Percentiles rank a stretch among this genome's conserved stretches.
phyloP scores from a whole-genome alignment of 2,329 filamentous ascomycete species.

The Penicillium paneum region DNA sequence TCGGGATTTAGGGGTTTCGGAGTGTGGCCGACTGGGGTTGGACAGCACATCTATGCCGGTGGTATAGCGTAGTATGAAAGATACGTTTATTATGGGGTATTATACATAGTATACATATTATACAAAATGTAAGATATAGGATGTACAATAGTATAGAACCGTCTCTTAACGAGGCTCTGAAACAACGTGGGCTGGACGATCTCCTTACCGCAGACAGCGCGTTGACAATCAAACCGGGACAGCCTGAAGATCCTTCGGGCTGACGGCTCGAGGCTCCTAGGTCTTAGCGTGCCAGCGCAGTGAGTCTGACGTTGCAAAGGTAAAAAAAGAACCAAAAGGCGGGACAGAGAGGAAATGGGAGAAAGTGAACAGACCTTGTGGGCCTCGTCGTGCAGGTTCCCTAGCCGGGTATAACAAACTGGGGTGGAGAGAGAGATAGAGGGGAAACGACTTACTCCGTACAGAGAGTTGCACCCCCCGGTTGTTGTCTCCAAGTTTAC shows the following conservation, averaged over 20 bases:
- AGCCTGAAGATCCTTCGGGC: constrained; percentile 5
- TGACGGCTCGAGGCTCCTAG: constrained; percentile 1
- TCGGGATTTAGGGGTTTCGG: constrained; percentile 1
- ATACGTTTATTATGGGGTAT: not conserved
- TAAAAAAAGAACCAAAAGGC: not conserved
- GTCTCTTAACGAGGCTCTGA: constrained; percentile 6
- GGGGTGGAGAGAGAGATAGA: constrained; percentile 5
- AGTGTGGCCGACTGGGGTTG: not conserved
- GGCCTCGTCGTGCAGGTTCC: constrained; percentile 6
- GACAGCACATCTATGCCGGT: constrained; percentile 4
- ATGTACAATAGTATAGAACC: not conserved
- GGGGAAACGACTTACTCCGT: not conserved
- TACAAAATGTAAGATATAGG: not conserved
- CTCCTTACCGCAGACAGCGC: constrained; percentile 7
- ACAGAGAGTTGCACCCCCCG: constrained; percentile 6
- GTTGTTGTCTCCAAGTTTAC: constrained; percentile 40
- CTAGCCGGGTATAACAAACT: constrained; percentile 6
- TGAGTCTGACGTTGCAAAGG: not conserved
- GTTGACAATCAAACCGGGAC: constrained; percentile 4
- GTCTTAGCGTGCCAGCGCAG: not conserved
- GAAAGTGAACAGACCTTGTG: constrained; percentile 5
- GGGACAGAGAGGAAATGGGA: not conserved
- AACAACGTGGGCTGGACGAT: constrained; percentile 8
- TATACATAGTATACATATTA: not conserved
- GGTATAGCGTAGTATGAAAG: constrained; percentile 2